A percentile compares a stretch with the other conserved stretches of the same genome.
phyloP scores from a whole-genome alignment of 192 early-diverging fungal species.

The Backusella westeae region DNA sequence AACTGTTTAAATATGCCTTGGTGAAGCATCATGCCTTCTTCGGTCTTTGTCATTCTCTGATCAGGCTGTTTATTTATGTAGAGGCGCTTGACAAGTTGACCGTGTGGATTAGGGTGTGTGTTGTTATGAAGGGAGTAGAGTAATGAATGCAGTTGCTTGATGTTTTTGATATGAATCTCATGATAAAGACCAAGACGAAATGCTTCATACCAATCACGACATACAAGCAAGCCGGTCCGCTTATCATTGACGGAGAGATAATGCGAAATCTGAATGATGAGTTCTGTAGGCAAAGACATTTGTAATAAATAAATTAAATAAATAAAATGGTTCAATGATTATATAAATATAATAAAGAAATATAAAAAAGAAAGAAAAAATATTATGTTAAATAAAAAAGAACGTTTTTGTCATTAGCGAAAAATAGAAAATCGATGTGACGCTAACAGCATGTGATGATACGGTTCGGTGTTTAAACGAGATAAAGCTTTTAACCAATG shows the following conservation, averaged over 20 bases:
- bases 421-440: not conserved
- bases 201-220: not conserved
- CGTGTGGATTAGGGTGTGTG: not conserved
- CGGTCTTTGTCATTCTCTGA: not conserved
- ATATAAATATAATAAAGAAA: not conserved
- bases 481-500: not conserved
- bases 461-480: not conserved
- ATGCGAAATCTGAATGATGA: not conserved
- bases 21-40: not conserved
- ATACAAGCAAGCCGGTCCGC: not conserved
- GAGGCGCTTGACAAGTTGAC: not conserved
- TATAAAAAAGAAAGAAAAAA: conserved; percentile 6
- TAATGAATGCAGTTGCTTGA: not conserved
- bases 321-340: not conserved
- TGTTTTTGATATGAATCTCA: not conserved
- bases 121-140: not conserved
- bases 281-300: not conserved
- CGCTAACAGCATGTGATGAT: not conserved
- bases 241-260: not conserved
- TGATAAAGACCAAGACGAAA: not conserved
- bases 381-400: not conserved
- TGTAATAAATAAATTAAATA: not conserved
- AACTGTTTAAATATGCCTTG: not conserved
- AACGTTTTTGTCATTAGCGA: not conserved
- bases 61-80: not conserved